A percentile compares a stretch with the other conserved stretches of the same genome.
These are phyloP conservation scores for Lasiodiplodia sp. DNA, from an alignment of 2,329 filamentous ascomycete species.

Conservation along the genomic window DNA sequence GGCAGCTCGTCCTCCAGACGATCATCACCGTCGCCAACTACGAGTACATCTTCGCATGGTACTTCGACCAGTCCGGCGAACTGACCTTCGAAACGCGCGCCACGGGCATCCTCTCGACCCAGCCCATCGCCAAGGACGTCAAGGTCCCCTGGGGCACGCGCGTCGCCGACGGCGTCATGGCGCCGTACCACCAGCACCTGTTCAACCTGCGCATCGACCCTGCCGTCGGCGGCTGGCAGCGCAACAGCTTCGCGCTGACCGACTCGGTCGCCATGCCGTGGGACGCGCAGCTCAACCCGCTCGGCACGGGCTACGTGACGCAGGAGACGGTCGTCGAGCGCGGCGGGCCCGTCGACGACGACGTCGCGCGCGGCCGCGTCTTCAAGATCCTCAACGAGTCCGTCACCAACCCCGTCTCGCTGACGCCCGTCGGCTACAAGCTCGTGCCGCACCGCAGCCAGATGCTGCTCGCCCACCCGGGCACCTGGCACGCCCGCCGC, in stretches of 20 bases:
- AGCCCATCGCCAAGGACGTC: conserved; percentile 65
- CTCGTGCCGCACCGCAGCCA: conserved; percentile 57
- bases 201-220: conserved; percentile 72
- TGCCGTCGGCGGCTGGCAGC: conserved; percentile 63
- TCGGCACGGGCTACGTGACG: conserved; percentile 68
- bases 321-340: conserved; percentile 57
- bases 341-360: conserved; percentile 60
- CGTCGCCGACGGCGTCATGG: conserved; percentile 69
- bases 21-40: conserved; percentile 76
- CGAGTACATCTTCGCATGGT: conserved; percentile 72
- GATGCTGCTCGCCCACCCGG: conserved; percentile 56
- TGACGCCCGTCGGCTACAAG: conserved; percentile 58
- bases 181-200: conserved; percentile 75
- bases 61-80: conserved; percentile 69
- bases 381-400: conserved; percentile 62
- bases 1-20: conserved; percentile 71
- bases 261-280: conserved; percentile 60
- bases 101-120: conserved; percentile 70
- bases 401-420: conserved; percentile 54
- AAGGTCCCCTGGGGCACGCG: conserved; percentile 66
- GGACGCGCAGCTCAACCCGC: conserved; percentile 64
- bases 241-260: conserved; percentile 63
- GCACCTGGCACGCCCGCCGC: conserved; percentile 54
- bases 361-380: conserved; percentile 60
- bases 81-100: conserved; percentile 69